phyloP scores from a whole-genome alignment of 2,329 filamentous ascomycete species.

The Epichloe uncinata region DNA sequence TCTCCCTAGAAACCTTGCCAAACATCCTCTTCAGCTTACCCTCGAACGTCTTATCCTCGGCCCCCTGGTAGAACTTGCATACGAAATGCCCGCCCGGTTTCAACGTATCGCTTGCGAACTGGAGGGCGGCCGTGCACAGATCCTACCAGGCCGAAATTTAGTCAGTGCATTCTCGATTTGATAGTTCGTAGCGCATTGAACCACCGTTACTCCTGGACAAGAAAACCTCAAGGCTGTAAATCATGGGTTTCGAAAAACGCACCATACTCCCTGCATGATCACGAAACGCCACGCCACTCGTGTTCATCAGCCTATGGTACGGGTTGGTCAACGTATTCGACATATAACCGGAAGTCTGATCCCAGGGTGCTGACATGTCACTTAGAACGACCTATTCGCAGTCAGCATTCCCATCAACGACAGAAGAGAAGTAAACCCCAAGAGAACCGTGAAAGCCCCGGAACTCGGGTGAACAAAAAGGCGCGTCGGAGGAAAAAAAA shows the following conservation, averaged over 20 bases:
- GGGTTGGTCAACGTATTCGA: conserved; percentile 90
- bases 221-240: no score
- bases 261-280: conserved; percentile 96
- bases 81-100: conserved; percentile 77
- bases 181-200: no score
- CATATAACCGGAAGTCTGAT: conserved; percentile 63
- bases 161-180: no score
- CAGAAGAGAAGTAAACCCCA: neutral
- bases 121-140: conserved; percentile 72
- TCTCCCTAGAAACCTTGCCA: conserved; percentile 72
- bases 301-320: conserved; percentile 98
- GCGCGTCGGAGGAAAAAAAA: conserved; percentile 9
- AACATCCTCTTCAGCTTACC: conserved; percentile 64
- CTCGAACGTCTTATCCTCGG: conserved; percentile 73
- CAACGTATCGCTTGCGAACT: conserved; percentile 76
- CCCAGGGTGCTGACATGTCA: conserved; percentile 99
- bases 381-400: conserved; percentile 62
- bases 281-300: conserved; percentile 71
- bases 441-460: no score
- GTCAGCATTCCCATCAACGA: neutral
- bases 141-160: conserved; percentile 43
- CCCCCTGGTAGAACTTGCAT: conserved; percentile 94
- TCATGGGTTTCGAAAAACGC: conserved; percentile 17
- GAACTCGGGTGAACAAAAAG: no score
- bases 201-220: no score